A percentile compares a stretch with the other conserved stretches of the same genome.
phyloP scores from a whole-genome alignment of 768 basidiomycete species.

The Termitomyces titanicus region DNA sequence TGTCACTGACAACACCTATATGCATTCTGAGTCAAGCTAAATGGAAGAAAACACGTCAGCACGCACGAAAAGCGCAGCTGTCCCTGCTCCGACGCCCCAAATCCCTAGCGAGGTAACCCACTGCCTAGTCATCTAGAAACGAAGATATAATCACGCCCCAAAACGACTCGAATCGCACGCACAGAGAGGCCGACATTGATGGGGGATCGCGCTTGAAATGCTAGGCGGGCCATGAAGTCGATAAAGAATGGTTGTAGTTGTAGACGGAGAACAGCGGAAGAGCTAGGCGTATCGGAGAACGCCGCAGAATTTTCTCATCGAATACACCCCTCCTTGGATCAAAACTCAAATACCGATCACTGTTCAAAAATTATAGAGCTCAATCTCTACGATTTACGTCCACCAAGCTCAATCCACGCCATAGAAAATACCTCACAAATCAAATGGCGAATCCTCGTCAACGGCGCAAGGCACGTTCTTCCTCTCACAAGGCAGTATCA shows the following conservation, averaged over 20 bases:
- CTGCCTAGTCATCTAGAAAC: conserved; percentile 43
- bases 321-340: not conserved
- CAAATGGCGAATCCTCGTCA: conserved; percentile 94
- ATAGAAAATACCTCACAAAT: conserved; percentile 2
- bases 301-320: conserved; percentile 21
- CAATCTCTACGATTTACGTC: not conserved
- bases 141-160: conserved; percentile 11
- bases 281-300: conserved; percentile 21
- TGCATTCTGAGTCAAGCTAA: not conserved
- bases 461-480: conserved; percentile 79
- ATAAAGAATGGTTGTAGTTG: conserved; percentile 6
- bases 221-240: conserved; percentile 38
- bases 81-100: conserved; percentile 72
- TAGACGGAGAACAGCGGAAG: conserved; percentile 28
- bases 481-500: conserved; percentile 66
- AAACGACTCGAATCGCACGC: conserved; percentile 13
- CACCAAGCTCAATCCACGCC: conserved; percentile 2
- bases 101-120: conserved; percentile 62
- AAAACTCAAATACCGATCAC: conserved; percentile 3
- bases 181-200: conserved; percentile 35
- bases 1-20: conserved; percentile 74
- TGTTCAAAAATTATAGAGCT: conserved; percentile 1
- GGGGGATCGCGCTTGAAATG: conserved; percentile 36
- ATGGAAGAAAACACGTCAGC: not conserved
- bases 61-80: conserved; percentile 65